Base-by-base conservation (phyloP, 768 basidiomycete species). In the Coprinopsis marcescibilis region DNA sequence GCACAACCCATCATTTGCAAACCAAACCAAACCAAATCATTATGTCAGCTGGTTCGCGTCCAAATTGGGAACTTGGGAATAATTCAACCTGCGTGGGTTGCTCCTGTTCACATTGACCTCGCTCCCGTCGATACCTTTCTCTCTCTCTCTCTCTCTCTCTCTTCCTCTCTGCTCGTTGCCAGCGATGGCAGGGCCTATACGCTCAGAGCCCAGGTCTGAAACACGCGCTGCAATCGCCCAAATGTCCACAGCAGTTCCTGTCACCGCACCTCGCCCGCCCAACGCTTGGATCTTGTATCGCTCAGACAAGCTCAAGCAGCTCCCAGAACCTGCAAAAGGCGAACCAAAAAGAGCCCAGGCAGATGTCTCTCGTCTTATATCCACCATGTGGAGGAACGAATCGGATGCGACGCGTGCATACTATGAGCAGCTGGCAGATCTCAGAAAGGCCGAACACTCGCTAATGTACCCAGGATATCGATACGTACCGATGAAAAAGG, bases 241-340 rank as follows among this genome's bases (percentile, higher is more conserved):
- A n/a, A 49, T 34, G 14, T 35, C 40, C 19, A 27, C 48, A 2
- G 20, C 49, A 20, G 27, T 45, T 39, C 17, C 33, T 24, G 50
- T 64, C 14, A 63, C 71, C 46, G 70, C 73, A 3, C 82, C 83
- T 8, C 75, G 89, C 0, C 88, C 89, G 2, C 79, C 81, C 8
- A 91, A 90, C 58, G 81, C 88, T 0, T 91, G 86, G 85, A 90
- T 91, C 49, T 52, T 90, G 13, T 91, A 85, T 62, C 78, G 89
- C 33, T 78, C 83, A 2, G 73, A 78, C 51, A 79, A 75, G 57
- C 66, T 77, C 34, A 64, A 62, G 49, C 59, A 66, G 10, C 59
- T 82, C 43, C 65, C 69, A 14, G 65, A 67, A 33, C 52, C 60
- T 20, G 48, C 52, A 27, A 61, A 60, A 20, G 66, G 62, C 15